Base-by-base conservation (phyloP, 345 rosid species). In the Sonneratia alba region DNA sequence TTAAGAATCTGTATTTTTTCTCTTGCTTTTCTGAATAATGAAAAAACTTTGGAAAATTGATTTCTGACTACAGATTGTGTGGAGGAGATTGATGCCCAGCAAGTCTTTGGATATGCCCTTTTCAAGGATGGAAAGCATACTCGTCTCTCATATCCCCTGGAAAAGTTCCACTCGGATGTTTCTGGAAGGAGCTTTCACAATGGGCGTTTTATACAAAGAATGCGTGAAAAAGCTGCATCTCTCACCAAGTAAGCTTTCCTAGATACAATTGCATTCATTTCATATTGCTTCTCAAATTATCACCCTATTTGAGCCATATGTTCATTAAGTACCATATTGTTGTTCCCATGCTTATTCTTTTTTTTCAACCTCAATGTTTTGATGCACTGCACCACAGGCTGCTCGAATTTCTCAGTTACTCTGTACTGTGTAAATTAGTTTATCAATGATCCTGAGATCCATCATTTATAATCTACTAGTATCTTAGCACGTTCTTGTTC, bases 181-280 rank as follows among this genome's bases (percentile, higher is more conserved):
- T 49, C 86, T 10, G 87, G 87, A n/a, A 82, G 86, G 76, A 82
- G 89, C 79, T 84, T 86, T 72, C 89, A 86, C 72, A 86, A 84
- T 56, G 87, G 87, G 21, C 86, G 87, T n/a, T 86, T 86, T 77
- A 77, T 86, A 51, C 87, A 80, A 75, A 82, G 84, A 67, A 73
- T 86, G 87, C 75, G 89, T 48, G 77, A 82, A 68, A 86, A 84
- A 70, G 89, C 87, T 77, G 77, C 80, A 24, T 70, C 80, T 34
- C 82, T 82, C 37, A 78, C 84, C 72, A 86, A 79, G 89, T 86
- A 82, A 38, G 45, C 43, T 55, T 37, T 7, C 61, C 53, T 62
- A 32, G 4, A 51, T 45, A 37, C 68, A 62, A 22, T 59, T 7
- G 64, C 55, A 37, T 12, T 47, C 12, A 12, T 16, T 42, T 72